A percentile compares a stretch with the other conserved stretches of the same genome.
These are phyloP conservation scores for Ambrosia trifida DNA, from an alignment of 129 eudicot genomes.

Conservation along the genomic window DNA sequence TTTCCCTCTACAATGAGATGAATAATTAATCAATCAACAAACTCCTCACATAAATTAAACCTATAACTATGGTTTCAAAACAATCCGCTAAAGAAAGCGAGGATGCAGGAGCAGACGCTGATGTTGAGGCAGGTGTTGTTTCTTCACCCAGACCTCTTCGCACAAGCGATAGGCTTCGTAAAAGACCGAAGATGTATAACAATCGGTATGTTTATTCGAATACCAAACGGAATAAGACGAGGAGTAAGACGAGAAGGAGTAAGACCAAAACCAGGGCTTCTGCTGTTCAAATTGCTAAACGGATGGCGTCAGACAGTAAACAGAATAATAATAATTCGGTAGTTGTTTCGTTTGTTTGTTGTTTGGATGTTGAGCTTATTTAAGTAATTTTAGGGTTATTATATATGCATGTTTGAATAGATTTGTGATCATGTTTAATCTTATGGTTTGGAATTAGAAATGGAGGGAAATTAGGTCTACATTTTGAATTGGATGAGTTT, in stretches of 20 bases:
- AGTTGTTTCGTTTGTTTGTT: constrained; percentile 29
- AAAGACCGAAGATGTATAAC: constrained; percentile 46
- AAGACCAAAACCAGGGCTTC: constrained; percentile 57
- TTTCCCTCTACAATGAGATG: constrained; percentile 7
- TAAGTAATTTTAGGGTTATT: constrained; percentile 7
- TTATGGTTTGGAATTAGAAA: constrained; percentile 19
- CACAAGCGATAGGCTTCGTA: constrained; percentile 62
- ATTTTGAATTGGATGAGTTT: constrained; percentile 6
- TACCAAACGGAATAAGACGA: constrained; percentile 43
- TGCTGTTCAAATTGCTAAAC: constrained; percentile 65
- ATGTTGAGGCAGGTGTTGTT: constrained; percentile 35
- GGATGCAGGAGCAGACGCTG: constrained; percentile 34
- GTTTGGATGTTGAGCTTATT: background rate
- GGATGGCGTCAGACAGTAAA: constrained; percentile 35
- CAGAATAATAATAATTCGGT: constrained; percentile 33
- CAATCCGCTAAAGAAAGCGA: constrained; percentile 30
- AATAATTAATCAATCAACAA: constrained; percentile 1
- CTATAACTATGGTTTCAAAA: constrained; percentile 24
- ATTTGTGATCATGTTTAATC: constrained; percentile 1
- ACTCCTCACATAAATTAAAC: constrained; percentile 11
- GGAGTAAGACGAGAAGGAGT: constrained; percentile 47
- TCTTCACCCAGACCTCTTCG: constrained; percentile 49
- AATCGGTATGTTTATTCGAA: constrained; percentile 36
- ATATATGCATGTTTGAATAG: constrained; percentile 4
- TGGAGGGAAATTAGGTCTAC: background rate